A percentile compares a stretch with the other conserved stretches of the same genome.
phyloP scores from a whole-genome alignment of 345 rosid genomes.

The Populus alba region DNA sequence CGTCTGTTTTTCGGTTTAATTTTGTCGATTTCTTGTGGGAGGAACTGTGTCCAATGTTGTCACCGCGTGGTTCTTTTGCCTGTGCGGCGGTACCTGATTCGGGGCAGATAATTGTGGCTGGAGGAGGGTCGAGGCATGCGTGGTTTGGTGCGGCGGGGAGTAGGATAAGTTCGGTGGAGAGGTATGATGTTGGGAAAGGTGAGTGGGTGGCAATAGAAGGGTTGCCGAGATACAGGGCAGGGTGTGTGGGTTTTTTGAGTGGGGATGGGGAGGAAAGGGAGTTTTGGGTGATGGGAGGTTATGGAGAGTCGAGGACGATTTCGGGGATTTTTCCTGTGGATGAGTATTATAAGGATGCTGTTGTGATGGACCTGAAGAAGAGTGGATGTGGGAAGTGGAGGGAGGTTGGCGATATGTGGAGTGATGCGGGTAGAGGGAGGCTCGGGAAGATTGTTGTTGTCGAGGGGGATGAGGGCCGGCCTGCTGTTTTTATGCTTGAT shows the following conservation, averaged over 20 bases:
- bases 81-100: constrained; percentile 48
- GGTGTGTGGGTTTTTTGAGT: constrained; percentile 69
- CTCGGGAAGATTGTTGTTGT: constrained; percentile 70
- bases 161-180: constrained; percentile 76
- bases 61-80: constrained; percentile 90
- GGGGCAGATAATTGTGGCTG: constrained; percentile 72
- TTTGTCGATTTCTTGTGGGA: constrained; percentile 63
- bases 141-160: constrained; percentile 85
- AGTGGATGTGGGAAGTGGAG: constrained; percentile 54
- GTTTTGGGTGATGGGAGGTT: constrained; percentile 99
- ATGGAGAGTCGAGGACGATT: constrained; percentile 71
- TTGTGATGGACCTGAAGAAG: constrained; percentile 59
- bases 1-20: constrained; percentile 61
- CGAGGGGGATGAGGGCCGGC: constrained; percentile 41
- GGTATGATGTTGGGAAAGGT: constrained; percentile 61
- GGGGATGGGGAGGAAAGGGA: constrained; percentile 49
- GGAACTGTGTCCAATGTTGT: constrained; percentile 63
- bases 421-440: constrained; percentile 53
- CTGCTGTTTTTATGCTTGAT: constrained; percentile 75
- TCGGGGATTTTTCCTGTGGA: constrained; percentile 81
- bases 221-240: constrained; percentile 80
- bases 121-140: constrained; percentile 81
- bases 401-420: constrained; percentile 82
- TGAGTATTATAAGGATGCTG: constrained; percentile 72
- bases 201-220: constrained; percentile 69